A percentile compares a stretch with the other conserved stretches of the same genome.
Conservation (phyloP, 257 asterid genomes). For the Henckelia pumila region DNA sequence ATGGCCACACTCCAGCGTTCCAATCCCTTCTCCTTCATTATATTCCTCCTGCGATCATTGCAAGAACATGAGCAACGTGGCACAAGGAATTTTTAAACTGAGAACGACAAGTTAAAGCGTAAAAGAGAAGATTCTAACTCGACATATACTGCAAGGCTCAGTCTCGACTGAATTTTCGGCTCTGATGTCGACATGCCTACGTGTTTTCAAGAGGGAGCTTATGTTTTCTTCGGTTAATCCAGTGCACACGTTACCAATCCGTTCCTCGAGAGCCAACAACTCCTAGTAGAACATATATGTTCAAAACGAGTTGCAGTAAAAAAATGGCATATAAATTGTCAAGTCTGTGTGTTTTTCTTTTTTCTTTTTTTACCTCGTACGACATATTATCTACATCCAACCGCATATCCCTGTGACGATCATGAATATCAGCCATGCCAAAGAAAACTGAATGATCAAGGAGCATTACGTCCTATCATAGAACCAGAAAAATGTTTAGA, state of each 20-base stretch:
- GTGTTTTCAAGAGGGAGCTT: slow-evolving; percentile 42
- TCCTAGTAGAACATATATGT: slow-evolving; percentile 37
- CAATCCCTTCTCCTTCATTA: slow-evolving; percentile 43
- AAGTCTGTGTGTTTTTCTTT: neutral
- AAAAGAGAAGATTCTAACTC: slow-evolving; percentile 35
- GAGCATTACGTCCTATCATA: slow-evolving; percentile 49
- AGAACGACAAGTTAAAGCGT: neutral
- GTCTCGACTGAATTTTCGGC: slow-evolving; percentile 33
- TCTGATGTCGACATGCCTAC: slow-evolving; percentile 19
- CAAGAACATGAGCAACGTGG: neutral
- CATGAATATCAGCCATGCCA: slow-evolving; percentile 57
- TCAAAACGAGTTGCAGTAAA: slow-evolving; percentile 9
- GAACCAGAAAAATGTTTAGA: slow-evolving; percentile 11
- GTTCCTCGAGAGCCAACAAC: slow-evolving; percentile 63
- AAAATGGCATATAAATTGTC: neutral
- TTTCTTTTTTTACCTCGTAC: slow-evolving; percentile 44
- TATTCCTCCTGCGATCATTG: slow-evolving; percentile 50
- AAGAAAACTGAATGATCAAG: slow-evolving; percentile 53
- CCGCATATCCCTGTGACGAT: slow-evolving; percentile 68
- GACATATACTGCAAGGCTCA: slow-evolving; percentile 70
- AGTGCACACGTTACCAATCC: slow-evolving; percentile 68
- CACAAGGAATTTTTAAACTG: neutral
- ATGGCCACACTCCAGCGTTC: slow-evolving; percentile 58
- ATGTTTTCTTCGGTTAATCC: slow-evolving; percentile 59
- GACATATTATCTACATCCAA: slow-evolving; percentile 75